Evolutionary conservation across 345 rosid species (phyloP).

Genomic region (Lenwebbia sp.): DNA sequence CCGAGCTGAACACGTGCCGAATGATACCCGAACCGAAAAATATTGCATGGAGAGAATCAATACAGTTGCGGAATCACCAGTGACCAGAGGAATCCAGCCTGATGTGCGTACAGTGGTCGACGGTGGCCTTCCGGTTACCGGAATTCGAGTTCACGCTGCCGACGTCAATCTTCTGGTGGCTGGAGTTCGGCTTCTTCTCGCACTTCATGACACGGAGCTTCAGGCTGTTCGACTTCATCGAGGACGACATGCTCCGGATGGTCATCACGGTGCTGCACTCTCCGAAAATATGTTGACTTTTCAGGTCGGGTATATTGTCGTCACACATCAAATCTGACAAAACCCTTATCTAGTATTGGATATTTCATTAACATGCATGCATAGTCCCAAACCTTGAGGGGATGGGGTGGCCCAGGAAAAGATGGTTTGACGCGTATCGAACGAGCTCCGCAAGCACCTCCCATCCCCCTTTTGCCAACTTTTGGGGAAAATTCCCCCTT

Average conservation of each 20-base stretch:
- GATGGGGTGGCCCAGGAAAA: not conserved
- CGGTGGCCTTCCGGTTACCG: conserved; percentile 27
- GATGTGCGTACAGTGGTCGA: not conserved
- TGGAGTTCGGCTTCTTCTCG: conserved; percentile 39
- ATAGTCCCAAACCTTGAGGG: not conserved
- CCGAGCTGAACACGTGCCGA: too few species aligned
- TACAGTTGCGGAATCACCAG: too few species aligned
- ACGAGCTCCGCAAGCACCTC: not conserved
- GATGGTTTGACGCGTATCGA: not conserved
- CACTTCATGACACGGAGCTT: conserved; percentile 8
- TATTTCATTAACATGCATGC: not conserved
- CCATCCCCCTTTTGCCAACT: not conserved
- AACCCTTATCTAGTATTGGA: not conserved
- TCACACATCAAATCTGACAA: not conserved
- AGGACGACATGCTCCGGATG: conserved; percentile 60
- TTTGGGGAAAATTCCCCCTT: not conserved
- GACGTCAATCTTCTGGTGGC: conserved; percentile 37
- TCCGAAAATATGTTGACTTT: conserved; percentile 1
- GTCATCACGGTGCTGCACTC: too few species aligned
- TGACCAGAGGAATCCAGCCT: not conserved
- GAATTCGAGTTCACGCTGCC: conserved; percentile 19
- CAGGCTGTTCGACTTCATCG: conserved; percentile 23
- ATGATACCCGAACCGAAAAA: too few species aligned
- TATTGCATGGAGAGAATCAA: too few species aligned
- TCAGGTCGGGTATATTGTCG: too few species aligned